Conservation (phyloP, 2,329 filamentous ascomycete genomes). For the Huntiella decipiens region DNA sequence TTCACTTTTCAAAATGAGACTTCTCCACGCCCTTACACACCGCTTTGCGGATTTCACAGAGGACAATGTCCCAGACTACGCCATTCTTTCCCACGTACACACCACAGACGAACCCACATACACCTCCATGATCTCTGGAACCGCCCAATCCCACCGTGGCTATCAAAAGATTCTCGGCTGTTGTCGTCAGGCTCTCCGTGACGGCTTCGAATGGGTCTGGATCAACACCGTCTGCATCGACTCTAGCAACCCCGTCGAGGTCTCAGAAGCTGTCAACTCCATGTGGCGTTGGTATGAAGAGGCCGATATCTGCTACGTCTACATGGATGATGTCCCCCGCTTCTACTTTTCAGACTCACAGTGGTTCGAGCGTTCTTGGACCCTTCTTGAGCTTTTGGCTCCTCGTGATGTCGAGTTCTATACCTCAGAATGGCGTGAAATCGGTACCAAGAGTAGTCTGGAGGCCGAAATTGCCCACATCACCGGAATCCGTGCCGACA, state of each 20-base stretch:
- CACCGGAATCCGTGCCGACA: constrained; percentile 14
- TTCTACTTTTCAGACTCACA: constrained; percentile 12
- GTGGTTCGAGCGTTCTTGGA: constrained; percentile 17
- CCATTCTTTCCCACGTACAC: constrained; percentile 19
- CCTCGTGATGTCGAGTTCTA: constrained; percentile 16
- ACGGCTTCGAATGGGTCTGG: constrained; percentile 16
- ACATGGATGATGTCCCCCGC: constrained; percentile 14
- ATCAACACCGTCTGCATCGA: constrained; percentile 18
- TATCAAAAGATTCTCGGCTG: constrained; percentile 13
- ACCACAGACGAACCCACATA: constrained; percentile 16
- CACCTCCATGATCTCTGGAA: constrained; percentile 12
- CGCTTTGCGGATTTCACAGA: constrained; percentile 8
- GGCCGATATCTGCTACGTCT: constrained; percentile 15
- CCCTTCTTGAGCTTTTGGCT: constrained; percentile 18
- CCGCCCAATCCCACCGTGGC: constrained; percentile 5
- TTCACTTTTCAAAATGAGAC: constrained; percentile 5
- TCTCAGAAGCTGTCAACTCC: constrained; percentile 17
- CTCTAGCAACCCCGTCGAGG: constrained; percentile 15
- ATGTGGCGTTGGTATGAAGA: constrained; percentile 16
- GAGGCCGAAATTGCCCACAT: constrained; percentile 10
- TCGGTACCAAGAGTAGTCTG: constrained; percentile 15
- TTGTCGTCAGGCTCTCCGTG: constrained; percentile 12
- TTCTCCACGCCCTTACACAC: constrained; percentile 7
- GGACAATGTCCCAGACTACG: constrained; percentile 14
- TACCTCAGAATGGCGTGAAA: constrained; percentile 14